phyloP scores from a whole-genome alignment of 331 rosid genomes.

The Spiraea crenata region DNA sequence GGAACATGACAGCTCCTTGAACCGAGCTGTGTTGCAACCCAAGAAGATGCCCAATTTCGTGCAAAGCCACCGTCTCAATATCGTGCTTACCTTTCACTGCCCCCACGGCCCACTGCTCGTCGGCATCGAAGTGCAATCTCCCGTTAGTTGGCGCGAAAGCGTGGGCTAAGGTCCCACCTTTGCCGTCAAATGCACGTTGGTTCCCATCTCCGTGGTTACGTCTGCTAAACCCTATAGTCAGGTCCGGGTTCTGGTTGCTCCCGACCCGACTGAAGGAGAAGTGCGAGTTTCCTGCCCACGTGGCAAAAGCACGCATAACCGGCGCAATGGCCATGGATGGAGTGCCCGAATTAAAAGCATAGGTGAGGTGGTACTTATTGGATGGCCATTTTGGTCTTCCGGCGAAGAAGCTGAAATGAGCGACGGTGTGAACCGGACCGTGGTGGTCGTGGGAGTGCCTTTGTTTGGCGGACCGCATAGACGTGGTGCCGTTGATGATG shows the following conservation, averaged over 20 bases:
- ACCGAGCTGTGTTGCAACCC: too few relatives aligned
- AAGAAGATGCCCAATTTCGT: too few relatives aligned
- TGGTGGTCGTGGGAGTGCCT: not conserved
- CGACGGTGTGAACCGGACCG: not conserved
- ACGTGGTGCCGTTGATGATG: conserved; percentile 4
- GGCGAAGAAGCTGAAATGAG: conserved; percentile 22
- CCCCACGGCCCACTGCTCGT: too few relatives aligned
- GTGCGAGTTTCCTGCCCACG: conserved; percentile 28
- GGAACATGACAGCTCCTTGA: conserved; percentile 27
- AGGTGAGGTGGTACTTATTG: conserved; percentile 27
- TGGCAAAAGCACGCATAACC: conserved; percentile 30
- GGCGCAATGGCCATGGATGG: not conserved
- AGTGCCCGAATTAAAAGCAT: conserved; percentile 12
- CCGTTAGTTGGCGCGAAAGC: too few relatives aligned
- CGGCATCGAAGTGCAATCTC: too few relatives aligned
- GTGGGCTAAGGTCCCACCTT: too few relatives aligned
- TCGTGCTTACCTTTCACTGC: too few relatives aligned
- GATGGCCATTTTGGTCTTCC: conserved; percentile 38
- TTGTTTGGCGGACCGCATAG: not conserved
- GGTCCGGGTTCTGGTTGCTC: not conserved
- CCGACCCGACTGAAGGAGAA: conserved; percentile 21
- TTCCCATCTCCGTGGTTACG: too few relatives aligned
- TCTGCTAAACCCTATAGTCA: too few relatives aligned
- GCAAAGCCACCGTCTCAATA: too few relatives aligned
- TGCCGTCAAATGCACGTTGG: too few relatives aligned